These are phyloP conservation scores for Eleusine indica DNA, from an alignment of 176 grass and related monocot species.

Conservation along the genomic window DNA sequence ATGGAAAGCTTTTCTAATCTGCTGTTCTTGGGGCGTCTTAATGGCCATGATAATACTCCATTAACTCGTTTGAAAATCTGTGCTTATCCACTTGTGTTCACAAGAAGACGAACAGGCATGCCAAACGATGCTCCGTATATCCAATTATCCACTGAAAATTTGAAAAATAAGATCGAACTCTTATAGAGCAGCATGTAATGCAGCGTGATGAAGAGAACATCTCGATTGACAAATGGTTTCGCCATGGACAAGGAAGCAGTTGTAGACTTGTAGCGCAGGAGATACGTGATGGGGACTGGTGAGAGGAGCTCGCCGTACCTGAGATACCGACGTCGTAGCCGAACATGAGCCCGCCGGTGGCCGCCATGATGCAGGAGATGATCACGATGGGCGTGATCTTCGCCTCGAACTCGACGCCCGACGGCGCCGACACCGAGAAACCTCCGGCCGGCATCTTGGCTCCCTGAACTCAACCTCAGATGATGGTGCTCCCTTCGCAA, in stretches of 20 bases:
- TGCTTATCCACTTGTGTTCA: neutral
- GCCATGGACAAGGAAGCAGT: neutral
- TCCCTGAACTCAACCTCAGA: neutral
- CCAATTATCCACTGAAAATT: neutral
- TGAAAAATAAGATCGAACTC: no score
- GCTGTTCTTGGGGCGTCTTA: neutral
- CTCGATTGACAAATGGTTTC: neutral
- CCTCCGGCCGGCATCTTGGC: constrained; percentile 76
- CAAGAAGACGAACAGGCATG: neutral
- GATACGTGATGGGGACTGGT: no score
- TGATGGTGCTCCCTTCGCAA: neutral
- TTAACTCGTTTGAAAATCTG: neutral
- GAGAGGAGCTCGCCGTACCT: constrained; percentile 39
- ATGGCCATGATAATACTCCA: neutral
- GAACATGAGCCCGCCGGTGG: constrained; percentile 93
- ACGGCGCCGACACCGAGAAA: constrained; percentile 66
- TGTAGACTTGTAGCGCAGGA: neutral
- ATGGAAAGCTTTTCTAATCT: neutral
- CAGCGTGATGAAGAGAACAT: neutral
- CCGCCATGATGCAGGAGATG: constrained; percentile 94
- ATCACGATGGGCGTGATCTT: constrained; percentile 92
- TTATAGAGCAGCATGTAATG: neutral
- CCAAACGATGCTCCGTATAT: neutral
- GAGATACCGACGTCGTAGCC: constrained; percentile 94
- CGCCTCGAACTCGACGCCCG: constrained; percentile 74